phyloP scores from a whole-genome alignment of 345 rosid genomes.

The Arabidopsis thaliana region DNA sequence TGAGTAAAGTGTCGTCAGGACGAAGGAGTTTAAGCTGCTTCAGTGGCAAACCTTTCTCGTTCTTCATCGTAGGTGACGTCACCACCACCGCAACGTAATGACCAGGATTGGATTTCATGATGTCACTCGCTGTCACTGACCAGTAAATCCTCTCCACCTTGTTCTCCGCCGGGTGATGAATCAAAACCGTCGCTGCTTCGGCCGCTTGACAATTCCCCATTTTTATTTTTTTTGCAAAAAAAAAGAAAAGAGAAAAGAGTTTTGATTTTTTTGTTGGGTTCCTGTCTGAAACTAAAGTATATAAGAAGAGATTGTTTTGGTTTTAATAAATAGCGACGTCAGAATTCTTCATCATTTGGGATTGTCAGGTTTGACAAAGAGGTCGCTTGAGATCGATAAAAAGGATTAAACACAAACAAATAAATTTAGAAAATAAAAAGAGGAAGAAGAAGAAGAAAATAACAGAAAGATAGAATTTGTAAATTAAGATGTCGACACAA shows the following conservation, averaged over 20 bases:
- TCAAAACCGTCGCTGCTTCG: conserved; percentile 79
- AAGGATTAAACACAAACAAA: neutral
- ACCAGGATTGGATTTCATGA: conserved; percentile 81
- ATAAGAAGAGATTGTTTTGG: neutral
- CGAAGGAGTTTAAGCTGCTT: conserved; percentile 88
- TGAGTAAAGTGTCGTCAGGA: conserved; percentile 68
- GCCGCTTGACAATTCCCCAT: conserved; percentile 97
- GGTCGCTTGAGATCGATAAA: conserved; percentile 33
- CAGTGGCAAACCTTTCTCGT: conserved; percentile 56
- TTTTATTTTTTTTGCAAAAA: too few species aligned
- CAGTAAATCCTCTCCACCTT: conserved; percentile 73
- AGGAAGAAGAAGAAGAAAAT: neutral
- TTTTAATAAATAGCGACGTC: conserved; percentile 40
- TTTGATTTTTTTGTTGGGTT: conserved; percentile 10
- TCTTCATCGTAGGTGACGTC: conserved; percentile 50
- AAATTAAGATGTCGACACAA: conserved; percentile 23
- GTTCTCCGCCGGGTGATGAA: conserved; percentile 75
- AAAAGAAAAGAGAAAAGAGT: neutral
- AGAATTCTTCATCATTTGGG: conserved; percentile 21
- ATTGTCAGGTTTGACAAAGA: conserved; percentile 45
- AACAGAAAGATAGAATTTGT: neutral
- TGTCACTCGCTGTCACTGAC: conserved; percentile 72
- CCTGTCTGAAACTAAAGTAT: conserved; percentile 24
- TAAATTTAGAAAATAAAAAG: neutral
- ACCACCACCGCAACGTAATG: conserved; percentile 81